Evolutionary conservation across 805 yeast genomes (phyloP).

Genomic region (Pichia ethanolica): DNA sequence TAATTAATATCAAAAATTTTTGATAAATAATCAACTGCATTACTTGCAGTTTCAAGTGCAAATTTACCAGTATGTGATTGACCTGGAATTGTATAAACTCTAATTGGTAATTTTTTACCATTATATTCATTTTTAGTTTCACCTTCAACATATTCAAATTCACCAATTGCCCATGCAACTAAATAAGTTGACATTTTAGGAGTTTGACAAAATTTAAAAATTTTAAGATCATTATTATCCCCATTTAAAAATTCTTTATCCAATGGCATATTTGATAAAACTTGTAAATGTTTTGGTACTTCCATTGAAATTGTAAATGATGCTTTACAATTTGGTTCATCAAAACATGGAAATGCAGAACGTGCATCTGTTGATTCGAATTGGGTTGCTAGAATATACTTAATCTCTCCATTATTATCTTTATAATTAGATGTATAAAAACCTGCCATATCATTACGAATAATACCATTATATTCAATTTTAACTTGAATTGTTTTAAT

Average conservation of each 20-base stretch:
- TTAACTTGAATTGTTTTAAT: slow-evolving; percentile 23
- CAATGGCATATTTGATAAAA: slow-evolving; percentile 43
- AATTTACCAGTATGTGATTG: slow-evolving; percentile 38
- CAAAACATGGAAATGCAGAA: slow-evolving; percentile 51
- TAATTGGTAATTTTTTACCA: slow-evolving; percentile 38
- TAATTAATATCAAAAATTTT: slow-evolving; percentile 45
- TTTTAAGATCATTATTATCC: slow-evolving; percentile 9
- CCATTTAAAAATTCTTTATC: neutral
- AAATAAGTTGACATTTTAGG: slow-evolving; percentile 51
- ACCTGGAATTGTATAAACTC: slow-evolving; percentile 48
- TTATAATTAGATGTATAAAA: slow-evolving; percentile 42
- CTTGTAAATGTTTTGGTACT: slow-evolving; percentile 28
- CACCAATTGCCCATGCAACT: slow-evolving; percentile 53
- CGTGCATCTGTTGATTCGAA: slow-evolving; percentile 56
- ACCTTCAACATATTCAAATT: slow-evolving; percentile 46
- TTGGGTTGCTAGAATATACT: slow-evolving; percentile 43
- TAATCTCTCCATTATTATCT: slow-evolving; percentile 29
- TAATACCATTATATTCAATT: slow-evolving; percentile 34
- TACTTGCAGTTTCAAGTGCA: slow-evolving; percentile 42
- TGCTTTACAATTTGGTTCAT: slow-evolving; percentile 51
- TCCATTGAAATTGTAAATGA: slow-evolving; percentile 41
- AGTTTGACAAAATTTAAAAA: slow-evolving; percentile 36
- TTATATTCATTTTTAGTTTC: slow-evolving; percentile 34
- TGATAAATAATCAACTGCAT: slow-evolving; percentile 43
- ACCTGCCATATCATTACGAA: slow-evolving; percentile 51